Evolutionary conservation across 164 flowering plant genomes (phyloP).

Genomic region (Buxus sempervirens): DNA sequence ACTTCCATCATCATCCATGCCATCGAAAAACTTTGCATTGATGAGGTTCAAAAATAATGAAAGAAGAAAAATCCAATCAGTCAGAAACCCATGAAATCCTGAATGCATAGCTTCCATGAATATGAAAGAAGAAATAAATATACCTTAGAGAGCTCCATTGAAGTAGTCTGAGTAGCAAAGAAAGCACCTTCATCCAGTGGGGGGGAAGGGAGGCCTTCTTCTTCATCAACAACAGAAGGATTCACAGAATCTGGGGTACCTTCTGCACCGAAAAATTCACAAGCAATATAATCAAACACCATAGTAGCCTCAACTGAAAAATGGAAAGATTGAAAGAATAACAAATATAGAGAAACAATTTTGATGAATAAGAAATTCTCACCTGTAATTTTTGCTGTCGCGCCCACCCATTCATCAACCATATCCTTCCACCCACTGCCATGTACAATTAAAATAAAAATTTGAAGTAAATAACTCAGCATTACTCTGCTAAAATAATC

Average conservation of each 20-base stretch:
- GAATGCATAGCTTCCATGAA: too few relatives aligned
- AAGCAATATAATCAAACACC: background rate
- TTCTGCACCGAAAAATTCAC: conserved; percentile 27
- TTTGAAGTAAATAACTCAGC: background rate
- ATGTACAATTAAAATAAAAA: conserved; percentile 5
- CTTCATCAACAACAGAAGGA: conserved; percentile 67
- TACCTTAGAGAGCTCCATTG: conserved; percentile 79
- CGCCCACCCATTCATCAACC: conserved; percentile 71
- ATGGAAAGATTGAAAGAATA: background rate
- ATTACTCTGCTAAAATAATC: background rate
- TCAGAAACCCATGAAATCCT: background rate
- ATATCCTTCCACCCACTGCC: conserved; percentile 76
- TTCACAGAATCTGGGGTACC: conserved; percentile 76
- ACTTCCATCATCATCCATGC: conserved; percentile 98
- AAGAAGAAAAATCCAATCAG: conserved; percentile 29
- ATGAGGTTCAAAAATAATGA: conserved; percentile 6
- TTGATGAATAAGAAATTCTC: conserved; percentile 5
- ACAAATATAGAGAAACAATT: background rate
- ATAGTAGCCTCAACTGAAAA: background rate
- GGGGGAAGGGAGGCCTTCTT: conserved; percentile 92
- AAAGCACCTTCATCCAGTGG: conserved; percentile 84
- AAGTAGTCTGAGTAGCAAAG: conserved; percentile 46
- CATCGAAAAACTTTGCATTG: conserved; percentile 78
- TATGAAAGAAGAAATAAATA: too few relatives aligned
- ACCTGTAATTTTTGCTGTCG: conserved; percentile 49